phyloP scores from a whole-genome alignment of 2,329 filamentous ascomycete species.

The Colletotrichum musae region DNA sequence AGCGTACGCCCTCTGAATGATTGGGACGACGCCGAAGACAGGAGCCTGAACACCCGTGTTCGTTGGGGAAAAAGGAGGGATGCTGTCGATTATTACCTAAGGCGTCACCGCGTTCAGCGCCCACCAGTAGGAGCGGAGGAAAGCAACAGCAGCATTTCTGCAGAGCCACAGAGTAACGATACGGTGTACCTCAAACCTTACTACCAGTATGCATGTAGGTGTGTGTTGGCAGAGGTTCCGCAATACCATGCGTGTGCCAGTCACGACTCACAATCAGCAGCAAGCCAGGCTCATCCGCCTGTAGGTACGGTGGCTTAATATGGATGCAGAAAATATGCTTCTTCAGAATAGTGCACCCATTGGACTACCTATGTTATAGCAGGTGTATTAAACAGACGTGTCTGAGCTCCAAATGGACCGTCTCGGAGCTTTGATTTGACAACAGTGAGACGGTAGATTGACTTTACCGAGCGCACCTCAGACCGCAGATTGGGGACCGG shows the following conservation, averaged over 20 bases:
- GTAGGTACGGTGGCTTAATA: background rate
- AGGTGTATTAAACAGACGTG: conserved; percentile 1
- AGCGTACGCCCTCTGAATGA: background rate
- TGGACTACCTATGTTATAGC: too few species aligned
- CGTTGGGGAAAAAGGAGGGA: conserved; percentile 5
- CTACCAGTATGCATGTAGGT: background rate
- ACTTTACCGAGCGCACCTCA: too few species aligned
- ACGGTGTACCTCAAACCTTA: too few species aligned
- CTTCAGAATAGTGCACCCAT: too few species aligned
- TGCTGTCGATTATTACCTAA: conserved; percentile 23
- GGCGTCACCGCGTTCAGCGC: background rate
- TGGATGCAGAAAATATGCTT: conserved; percentile 24
- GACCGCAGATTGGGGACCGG: too few species aligned
- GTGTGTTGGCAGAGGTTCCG: background rate
- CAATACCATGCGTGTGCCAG: background rate
- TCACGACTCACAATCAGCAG: background rate
- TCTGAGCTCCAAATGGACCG: conserved; percentile 28
- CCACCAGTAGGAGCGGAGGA: background rate
- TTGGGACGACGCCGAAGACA: background rate
- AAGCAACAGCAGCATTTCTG: background rate
- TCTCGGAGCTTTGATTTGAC: conserved; percentile 29
- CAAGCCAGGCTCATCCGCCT: background rate
- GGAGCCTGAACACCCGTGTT: background rate
- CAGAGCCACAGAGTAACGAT: too few species aligned
- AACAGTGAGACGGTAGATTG: background rate